phyloP scores from a whole-genome alignment of 2,329 filamentous ascomycete species.

The Colletotrichum sp. region DNA sequence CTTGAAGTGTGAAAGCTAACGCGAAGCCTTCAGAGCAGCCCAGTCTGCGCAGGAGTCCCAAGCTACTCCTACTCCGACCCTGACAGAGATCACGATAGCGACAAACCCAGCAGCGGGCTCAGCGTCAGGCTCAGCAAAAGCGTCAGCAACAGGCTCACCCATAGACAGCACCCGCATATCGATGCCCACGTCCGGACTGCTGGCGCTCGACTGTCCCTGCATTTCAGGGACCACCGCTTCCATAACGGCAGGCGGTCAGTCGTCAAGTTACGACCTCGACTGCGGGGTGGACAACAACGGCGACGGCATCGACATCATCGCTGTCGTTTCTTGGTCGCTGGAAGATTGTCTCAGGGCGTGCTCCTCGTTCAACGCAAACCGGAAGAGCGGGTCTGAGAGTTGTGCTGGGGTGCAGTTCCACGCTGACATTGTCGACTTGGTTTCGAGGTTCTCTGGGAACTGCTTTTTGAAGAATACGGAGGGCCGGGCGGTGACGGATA shows the following conservation, averaged over 20 bases:
- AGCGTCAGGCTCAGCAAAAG: background rate
- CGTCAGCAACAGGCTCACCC: background rate
- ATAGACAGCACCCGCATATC: background rate
- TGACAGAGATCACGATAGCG: background rate
- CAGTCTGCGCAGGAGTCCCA: background rate
- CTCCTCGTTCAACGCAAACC: background rate
- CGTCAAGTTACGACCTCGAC: background rate
- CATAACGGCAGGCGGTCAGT: background rate
- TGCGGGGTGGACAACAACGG: background rate
- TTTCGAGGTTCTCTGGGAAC: background rate
- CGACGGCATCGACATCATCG: background rate
- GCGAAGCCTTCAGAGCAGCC: background rate
- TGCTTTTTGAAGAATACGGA: background rate
- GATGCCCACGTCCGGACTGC: background rate
- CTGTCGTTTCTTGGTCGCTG: background rate
- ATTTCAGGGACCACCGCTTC: background rate
- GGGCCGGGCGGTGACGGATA: background rate
- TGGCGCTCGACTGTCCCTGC: background rate
- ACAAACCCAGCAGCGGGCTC: background rate
- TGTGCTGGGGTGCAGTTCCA: background rate
- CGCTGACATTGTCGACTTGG: background rate
- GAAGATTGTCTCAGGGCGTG: background rate
- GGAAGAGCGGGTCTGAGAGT: background rate
- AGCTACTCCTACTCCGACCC: background rate
- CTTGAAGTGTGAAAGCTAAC: fast-evolving